Evolutionary conservation across 2,329 filamentous ascomycete species (phyloP), one percentile per base, ranked within the genome.

Genomic region (Aspergillus brunneoviolaceus): DNA sequence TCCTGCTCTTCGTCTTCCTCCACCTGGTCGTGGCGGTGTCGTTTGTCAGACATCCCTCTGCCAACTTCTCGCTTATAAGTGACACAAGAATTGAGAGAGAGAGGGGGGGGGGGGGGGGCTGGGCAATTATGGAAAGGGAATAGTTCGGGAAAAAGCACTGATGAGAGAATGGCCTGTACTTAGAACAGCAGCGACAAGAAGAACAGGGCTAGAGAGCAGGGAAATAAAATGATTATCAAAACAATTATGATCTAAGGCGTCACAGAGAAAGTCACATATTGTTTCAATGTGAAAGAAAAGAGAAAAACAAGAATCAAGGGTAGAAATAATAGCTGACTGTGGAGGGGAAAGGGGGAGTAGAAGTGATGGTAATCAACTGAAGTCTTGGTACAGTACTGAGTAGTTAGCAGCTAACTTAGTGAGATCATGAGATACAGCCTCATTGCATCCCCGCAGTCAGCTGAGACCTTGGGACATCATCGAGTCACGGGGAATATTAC

Each of bases 371-470:
- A 35, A 12, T 14, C 14, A 14, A 35, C 33, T 11, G 5, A 1
- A 16, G 33, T 35, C 27, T 29, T 35, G 33, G 33, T 35, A 29
- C 19, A 35, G 33, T 5, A 16, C 11, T 42, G 23, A 47, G 35
- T 39, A 47, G 50, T 10, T 51, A 55, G 39, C 39, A 47, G 47
- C 33, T 45, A 48, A 51, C 19, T 49, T 57, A 45, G 53, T 48
- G 56, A 60, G 60, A 65, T 65, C 65, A 65, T 63, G 60, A 60
- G 63, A 65, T 67, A 63, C 62, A 60, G 56, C 39, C 50, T 51
- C 53, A 45, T 45, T 45, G 53, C 53, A 58, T 60, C 62, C 60
- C 65, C 61, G 64, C 64, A 64, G 64, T 67, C 65, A 63, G 61
- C 60, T 64, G 65, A 62, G 57, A 60, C 56, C 51, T 19, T n/a